Percentiles rank a stretch among this genome's conserved stretches.
Evolutionary conservation across 2,329 filamentous ascomycete genomes (phyloP).

Genomic region (Iodosphaeria phyllophila): DNA sequence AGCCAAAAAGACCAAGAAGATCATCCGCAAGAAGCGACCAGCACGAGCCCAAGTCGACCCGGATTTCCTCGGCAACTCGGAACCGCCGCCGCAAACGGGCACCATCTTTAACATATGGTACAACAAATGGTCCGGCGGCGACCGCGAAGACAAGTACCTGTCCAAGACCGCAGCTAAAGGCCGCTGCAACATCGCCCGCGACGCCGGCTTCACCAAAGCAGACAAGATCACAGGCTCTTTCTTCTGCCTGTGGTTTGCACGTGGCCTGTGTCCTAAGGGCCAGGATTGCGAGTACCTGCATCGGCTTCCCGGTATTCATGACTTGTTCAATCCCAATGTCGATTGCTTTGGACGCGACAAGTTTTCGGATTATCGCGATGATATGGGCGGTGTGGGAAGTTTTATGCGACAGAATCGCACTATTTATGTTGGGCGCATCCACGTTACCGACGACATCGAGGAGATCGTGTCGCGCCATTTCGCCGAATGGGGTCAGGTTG

Average conservation of each 20-base stretch:
- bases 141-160: slow-evolving; percentile 79
- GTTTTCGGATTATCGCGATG: slow-evolving; percentile 80
- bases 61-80: slow-evolving; percentile 59
- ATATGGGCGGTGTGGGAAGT: slow-evolving; percentile 92
- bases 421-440: slow-evolving; percentile 81
- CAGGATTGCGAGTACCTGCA: slow-evolving; percentile 91
- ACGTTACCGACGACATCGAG: slow-evolving; percentile 92
- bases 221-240: slow-evolving; percentile 64
- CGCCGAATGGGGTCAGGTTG: slow-evolving; percentile 88
- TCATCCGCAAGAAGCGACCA: slow-evolving; percentile 72
- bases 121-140: slow-evolving; percentile 94
- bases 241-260: slow-evolving; percentile 84
- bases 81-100: slow-evolving; percentile 80
- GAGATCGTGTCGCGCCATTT: slow-evolving; percentile 91
- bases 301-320: slow-evolving; percentile 67
- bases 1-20: slow-evolving; percentile 63
- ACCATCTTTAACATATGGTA: slow-evolving; percentile 98
- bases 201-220: slow-evolving; percentile 61
- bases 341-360: slow-evolving; percentile 94
- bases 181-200: slow-evolving; percentile 71
- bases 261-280: slow-evolving; percentile 68
- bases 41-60: slow-evolving; percentile 84
- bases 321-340: slow-evolving; percentile 80
- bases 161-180: slow-evolving; percentile 67
- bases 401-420: slow-evolving; percentile 92